A percentile compares a stretch with the other conserved stretches of the same genome.
Evolutionary conservation across 1,139 yeast species (phyloP).

Genomic region (Lodderomyces orthopsilosis): DNA sequence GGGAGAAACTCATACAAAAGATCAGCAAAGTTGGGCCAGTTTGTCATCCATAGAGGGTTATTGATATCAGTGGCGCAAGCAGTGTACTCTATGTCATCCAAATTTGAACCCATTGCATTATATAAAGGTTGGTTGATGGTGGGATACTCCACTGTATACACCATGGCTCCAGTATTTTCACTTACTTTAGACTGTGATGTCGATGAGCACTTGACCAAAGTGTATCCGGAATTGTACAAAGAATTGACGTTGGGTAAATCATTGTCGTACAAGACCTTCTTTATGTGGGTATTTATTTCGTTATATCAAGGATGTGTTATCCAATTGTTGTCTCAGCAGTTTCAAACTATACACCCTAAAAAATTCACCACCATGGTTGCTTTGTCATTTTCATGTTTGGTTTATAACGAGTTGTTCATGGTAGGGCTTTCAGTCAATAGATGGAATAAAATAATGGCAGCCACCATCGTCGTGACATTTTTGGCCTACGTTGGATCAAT

Average conservation of each 20-base stretch:
- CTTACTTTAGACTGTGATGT: constrained; percentile 89
- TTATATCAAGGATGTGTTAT: constrained; percentile 82
- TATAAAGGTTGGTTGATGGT: constrained; percentile 98
- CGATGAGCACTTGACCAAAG: constrained; percentile 80
- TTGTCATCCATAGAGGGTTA: constrained; percentile 93
- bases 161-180: constrained; percentile 98
- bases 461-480: constrained; percentile 70
- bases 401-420: constrained; percentile 87
- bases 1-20: constrained; percentile 96
- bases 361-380: constrained; percentile 78
- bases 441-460: constrained; percentile 80
- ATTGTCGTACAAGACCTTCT: constrained; percentile 81
- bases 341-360: constrained; percentile 57
- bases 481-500: constrained; percentile 66
- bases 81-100: constrained; percentile 79
- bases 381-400: constrained; percentile 73
- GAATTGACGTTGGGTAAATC: constrained; percentile 89
- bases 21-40: constrained; percentile 91
- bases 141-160: constrained; percentile 94
- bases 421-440: constrained; percentile 88
- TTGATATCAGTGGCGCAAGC: constrained; percentile 96
- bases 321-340: constrained; percentile 75
- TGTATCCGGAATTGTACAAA: constrained; percentile 92
- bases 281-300: constrained; percentile 87
- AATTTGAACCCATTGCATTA: constrained; percentile 89